Evolutionary conservation across 176 grass and related monocot species (phyloP), one percentile per base, ranked within the genome.

Genomic region (Leersia perrieri): DNA sequence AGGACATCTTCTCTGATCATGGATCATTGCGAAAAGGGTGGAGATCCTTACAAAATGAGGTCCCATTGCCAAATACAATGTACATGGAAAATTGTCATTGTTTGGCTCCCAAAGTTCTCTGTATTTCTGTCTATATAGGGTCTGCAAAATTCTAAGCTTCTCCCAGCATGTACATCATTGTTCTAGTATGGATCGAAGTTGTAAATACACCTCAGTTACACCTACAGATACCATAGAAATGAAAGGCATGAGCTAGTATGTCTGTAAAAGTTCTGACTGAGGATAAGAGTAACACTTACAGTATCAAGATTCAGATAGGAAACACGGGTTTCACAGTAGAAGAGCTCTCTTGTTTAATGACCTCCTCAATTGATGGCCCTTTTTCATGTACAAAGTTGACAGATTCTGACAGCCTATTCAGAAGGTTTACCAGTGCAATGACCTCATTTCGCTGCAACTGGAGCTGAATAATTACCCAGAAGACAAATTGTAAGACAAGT

Each of bases 371-470:
- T 55, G 82, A 85, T 4, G 72, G 45, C 38, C 90, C 84, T 79
- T 89, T 95, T 74, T 99, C 93, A 86, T 90, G 87, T 73, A 99
- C 88, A 84, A 95, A 90, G 42, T 95, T 95, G 20, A 95, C 90
- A 62, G 96, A 99, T 83, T 95, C 93, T 13, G 96, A 99, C 66
- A 99, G 84, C 62, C 96, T 87, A 60, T 99, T 95, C 49, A 95
- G 83, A 82, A 99, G 92, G 81, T 99, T 99, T 39, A 95, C 77
- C 34, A 99, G 62, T 26, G 90, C 93, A 49, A 99, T 99, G 33
- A 95, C 96, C 87, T 99, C 96, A 80, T 99, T 99, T 76, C 89
- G 66, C 88, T 99, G 96, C 72, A 99, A 93, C 83, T 99, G 96
- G 68, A 99, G 70, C 90, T 99, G 82, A 42, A 81, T 5, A 62